Evolutionary conservation across 2,329 filamentous ascomycete species (phyloP).

Genomic region (Fonsecaea pugnacius): DNA sequence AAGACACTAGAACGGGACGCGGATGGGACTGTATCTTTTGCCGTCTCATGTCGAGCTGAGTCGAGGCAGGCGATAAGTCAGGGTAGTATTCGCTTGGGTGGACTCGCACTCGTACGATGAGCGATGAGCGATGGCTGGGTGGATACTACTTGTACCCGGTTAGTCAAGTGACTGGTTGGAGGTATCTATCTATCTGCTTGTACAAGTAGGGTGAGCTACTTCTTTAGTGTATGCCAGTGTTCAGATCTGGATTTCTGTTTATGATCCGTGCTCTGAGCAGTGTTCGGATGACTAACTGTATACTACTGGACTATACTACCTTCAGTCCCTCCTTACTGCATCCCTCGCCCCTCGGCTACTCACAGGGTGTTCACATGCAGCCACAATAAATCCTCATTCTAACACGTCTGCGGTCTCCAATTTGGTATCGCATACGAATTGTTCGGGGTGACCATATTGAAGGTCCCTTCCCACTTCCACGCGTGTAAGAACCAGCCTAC

Average conservation of each 20-base stretch:
- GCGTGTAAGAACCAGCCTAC: conserved; percentile 22
- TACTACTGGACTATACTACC: neutral
- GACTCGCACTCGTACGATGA: too few species aligned
- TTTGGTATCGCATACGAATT: conserved; percentile 20
- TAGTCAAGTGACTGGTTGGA: neutral
- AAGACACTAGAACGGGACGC: neutral
- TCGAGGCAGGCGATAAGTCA: neutral
- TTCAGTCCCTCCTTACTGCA: neutral
- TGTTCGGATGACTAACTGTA: neutral
- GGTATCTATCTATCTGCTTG: too few species aligned
- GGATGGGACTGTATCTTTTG: neutral
- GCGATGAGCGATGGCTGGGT: neutral
- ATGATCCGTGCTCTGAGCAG: neutral
- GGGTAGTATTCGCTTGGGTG: conserved; percentile 9
- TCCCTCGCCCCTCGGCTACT: too few species aligned
- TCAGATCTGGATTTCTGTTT: neutral
- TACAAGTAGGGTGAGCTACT: neutral
- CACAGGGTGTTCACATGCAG: too few species aligned
- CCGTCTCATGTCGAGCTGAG: neutral
- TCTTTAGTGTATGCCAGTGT: neutral
- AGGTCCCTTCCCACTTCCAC: conserved; percentile 22
- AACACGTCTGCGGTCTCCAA: conserved; percentile 21
- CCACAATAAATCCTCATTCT: neutral
- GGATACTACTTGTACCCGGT: neutral
- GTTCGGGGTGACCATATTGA: conserved; percentile 21